Evolutionary conservation across 176 grass and related monocot genomes (phyloP), one percentile per base, ranked within the genome.

Genomic region (Poa pratensis): DNA sequence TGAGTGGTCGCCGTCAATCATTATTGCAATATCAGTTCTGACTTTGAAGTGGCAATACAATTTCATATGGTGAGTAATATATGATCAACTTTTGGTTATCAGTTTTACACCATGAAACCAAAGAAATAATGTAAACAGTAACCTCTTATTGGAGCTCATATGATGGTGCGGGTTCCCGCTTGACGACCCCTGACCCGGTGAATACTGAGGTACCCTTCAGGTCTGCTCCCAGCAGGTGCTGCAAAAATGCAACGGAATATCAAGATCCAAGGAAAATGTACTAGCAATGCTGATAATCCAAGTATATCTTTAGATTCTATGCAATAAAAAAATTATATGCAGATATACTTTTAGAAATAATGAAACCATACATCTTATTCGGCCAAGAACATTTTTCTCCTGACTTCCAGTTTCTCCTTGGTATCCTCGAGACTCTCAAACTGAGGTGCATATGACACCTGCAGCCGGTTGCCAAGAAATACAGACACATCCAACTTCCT

Each of bases 331-430:
- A 59, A 60, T 26, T 59, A 10, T 27, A 32, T 81, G 24, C 23
- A 78, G 66, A 20, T 16, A 67, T 24, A 73, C 3, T 32, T 26
- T 30, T 22, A 46, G 34, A 4, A 35, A 71, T 34, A 49, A 77
- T 32, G 26, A 60, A 77, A 84, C 51, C 87, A 76, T 66, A 98
- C 96, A 80, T 87, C 88, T 88, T 69, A 89, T 94, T 72, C 91
- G 90, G 61, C 75, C 51, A 35, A 96, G 82, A 24, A 96, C 90
- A n/a, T 94, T 96, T 76, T 90, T 81, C 84, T 96, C 86, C 93
- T 89, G 54, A 60, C 84, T 86, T 99, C 93, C 35, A 99, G 86
- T 90, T 99, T 99, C 74, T 94, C 93, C 83, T 90, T 94, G 16
- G 90, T 89, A 53, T 96, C 96, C 20, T 58, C 83, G 77, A 89